Evolutionary conservation across 2,329 filamentous ascomycete species (phyloP).

Genomic region (Xylariaceae sp.): DNA sequence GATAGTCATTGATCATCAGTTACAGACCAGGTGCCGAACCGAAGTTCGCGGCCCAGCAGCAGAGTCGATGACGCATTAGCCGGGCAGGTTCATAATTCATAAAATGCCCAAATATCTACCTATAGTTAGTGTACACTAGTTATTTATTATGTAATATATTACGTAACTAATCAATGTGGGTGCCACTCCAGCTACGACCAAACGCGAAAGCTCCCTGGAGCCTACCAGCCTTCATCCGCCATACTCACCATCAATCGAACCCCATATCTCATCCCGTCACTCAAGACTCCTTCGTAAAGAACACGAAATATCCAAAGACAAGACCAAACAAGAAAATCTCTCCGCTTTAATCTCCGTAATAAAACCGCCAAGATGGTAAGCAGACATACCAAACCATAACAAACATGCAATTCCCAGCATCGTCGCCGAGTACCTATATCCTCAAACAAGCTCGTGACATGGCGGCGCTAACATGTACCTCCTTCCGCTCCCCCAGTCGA

Average conservation of each 20-base stretch:
- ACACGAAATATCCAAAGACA: neutral
- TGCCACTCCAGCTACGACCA: slow-evolving; percentile 4
- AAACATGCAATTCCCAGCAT: neutral
- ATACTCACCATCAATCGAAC: neutral
- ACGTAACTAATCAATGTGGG: neutral
- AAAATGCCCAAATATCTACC: too few species aligned
- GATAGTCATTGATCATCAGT: too few species aligned
- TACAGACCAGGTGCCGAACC: too few species aligned
- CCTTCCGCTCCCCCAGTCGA: slow-evolving; percentile 53
- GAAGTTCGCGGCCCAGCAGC: too few species aligned
- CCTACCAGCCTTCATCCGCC: slow-evolving; percentile 19
- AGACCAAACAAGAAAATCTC: neutral
- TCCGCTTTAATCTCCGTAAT: neutral
- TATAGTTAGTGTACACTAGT: too few species aligned
- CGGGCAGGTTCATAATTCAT: too few species aligned
- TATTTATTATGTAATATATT: too few species aligned
- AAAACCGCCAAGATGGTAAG: slow-evolving; percentile 48
- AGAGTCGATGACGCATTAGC: too few species aligned
- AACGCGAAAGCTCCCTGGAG: slow-evolving; percentile 32
- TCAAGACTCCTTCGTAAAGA: neutral
- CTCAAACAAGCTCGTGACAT: slow-evolving; percentile 9
- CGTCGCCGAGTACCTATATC: neutral
- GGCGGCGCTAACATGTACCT: slow-evolving; percentile 22
- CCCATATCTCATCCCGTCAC: neutral
- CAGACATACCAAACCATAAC: slow-evolving; percentile 8